Base-by-base conservation (phyloP, 2,329 filamentous ascomycete genomes). In the Ceratocystis diversiconidia region DNA sequence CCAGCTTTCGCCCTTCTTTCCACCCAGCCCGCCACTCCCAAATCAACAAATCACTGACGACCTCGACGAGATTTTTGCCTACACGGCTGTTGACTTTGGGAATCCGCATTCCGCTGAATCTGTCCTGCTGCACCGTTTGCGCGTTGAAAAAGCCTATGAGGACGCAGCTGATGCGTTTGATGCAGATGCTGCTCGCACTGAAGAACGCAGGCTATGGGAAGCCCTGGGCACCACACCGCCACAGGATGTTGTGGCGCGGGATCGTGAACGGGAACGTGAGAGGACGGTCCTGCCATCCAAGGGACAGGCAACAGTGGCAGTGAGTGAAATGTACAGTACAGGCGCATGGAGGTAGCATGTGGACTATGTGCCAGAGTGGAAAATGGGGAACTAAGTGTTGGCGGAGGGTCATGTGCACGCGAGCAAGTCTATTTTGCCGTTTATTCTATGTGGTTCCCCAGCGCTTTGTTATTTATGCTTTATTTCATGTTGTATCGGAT, bases 151-250 rank as follows among this genome's bases (percentile, higher is more conserved):
- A 48, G 70, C 71, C 10, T 76, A 79, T 55, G 79, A 82, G 68
- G 72, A 70, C 12, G 73, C 77, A 46, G 79, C 80, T 0, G 77
- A 80, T 30, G 70, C 72, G 2, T 67, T 73, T 15, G 80, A 82
- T 68, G 72, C 72, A 17, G 72, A 73, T 48, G 74, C 72, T 1
- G 77, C 75, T 64, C 73, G 73, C 55, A 69, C 72, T 28, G 79
- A 78, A 41, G 80, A 82, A 69, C 68, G 69, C 30, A 71, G 74
- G 59, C 72, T 82, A 73, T 82, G 80, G 80, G 70, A 71, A 8
- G 66, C 80, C 17, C 67, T 82, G 22, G 55, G 64, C 15, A 75
- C 75, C 50, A 73, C 72, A 70, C 70, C 72, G 41, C 76, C 77
- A 1, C 76, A 75, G 0, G 71, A 71, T 66, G 73, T 73, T 30